These are phyloP conservation scores for Phanerodontia chrysosporium DNA, from an alignment of 768 basidiomycete species.

Conservation along the genomic window DNA sequence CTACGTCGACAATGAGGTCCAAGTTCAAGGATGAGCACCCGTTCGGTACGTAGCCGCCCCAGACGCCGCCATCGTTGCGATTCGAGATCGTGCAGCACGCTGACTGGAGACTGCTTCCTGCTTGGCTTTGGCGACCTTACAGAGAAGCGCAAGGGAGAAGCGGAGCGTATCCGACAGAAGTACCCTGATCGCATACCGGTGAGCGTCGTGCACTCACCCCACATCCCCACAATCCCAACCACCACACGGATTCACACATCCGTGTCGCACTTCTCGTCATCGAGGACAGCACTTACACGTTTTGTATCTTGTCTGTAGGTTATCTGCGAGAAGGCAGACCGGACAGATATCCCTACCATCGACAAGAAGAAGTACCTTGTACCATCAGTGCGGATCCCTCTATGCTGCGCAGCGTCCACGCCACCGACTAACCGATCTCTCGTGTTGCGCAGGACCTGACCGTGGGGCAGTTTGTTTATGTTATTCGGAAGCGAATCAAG, in stretches of 20 bases:
- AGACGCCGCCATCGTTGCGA: constrained; percentile 17
- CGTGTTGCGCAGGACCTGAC: constrained; percentile 70
- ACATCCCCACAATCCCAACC: background rate
- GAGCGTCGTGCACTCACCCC: constrained; percentile 30
- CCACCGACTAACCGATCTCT: background rate
- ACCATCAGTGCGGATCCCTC: constrained; percentile 71
- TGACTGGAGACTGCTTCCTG: constrained; percentile 24
- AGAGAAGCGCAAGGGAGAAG: constrained; percentile 99
- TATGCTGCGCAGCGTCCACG: background rate
- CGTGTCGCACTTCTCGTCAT: no score
- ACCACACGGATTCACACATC: background rate
- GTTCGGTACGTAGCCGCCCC: constrained; percentile 64
- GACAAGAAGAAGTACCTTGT: constrained; percentile 99
- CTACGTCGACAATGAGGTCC: constrained; percentile 53
- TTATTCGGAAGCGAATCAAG: constrained; percentile 99
- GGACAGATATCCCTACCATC: constrained; percentile 97
- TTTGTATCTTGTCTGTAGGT: constrained; percentile 48
- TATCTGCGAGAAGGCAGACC: constrained; percentile 99
- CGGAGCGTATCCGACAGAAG: constrained; percentile 97
- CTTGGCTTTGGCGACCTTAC: constrained; percentile 5
- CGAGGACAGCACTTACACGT: constrained; percentile 1
- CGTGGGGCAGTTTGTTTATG: constrained; percentile 98
- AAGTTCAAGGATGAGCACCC: constrained; percentile 99
- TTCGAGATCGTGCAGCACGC: constrained; percentile 22
- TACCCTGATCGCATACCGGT: constrained; percentile 98